phyloP scores from a whole-genome alignment of 495 filamentous ascomycete species.

The Clohesyomyces aquaticus region DNA sequence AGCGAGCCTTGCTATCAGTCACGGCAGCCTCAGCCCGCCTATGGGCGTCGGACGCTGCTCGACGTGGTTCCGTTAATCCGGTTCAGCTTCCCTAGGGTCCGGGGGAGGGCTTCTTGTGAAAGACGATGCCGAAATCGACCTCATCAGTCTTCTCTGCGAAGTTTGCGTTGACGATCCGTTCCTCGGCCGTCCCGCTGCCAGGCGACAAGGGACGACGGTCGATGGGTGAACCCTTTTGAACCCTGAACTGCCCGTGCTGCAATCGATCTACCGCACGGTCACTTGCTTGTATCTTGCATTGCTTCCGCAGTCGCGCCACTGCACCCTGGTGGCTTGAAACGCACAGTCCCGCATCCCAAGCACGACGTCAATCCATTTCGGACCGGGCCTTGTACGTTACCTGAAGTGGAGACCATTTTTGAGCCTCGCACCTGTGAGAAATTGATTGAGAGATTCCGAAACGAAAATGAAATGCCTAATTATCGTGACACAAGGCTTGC shows the following conservation, averaged over 20 bases:
- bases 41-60: conserved; percentile 16
- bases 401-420: background rate
- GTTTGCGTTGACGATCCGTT: conserved; percentile 29
- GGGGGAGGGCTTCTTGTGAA: conserved; percentile 3
- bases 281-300: conserved; percentile 40
- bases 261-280: conserved; percentile 35
- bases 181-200: conserved; percentile 30
- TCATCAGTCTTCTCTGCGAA: background rate
- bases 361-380: conserved; percentile 14
- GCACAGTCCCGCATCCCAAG: conserved; percentile 30
- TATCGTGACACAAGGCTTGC: conserved; percentile 1
- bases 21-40: conserved; percentile 2
- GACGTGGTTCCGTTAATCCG: conserved; percentile 26
- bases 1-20: background rate
- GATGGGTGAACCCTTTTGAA: conserved; percentile 24
- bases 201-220: conserved; percentile 32
- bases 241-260: conserved; percentile 31
- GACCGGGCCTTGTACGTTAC: conserved; percentile 3
- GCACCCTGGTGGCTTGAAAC: conserved; percentile 32
- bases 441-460: background rate
- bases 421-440: background rate
- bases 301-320: conserved; percentile 38
- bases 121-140: background rate
- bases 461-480: conserved; percentile 3
- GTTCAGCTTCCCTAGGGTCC: conserved; percentile 7